Base-by-base conservation (phyloP, 164 flowering plant genomes). In the Buxus sempervirens region DNA sequence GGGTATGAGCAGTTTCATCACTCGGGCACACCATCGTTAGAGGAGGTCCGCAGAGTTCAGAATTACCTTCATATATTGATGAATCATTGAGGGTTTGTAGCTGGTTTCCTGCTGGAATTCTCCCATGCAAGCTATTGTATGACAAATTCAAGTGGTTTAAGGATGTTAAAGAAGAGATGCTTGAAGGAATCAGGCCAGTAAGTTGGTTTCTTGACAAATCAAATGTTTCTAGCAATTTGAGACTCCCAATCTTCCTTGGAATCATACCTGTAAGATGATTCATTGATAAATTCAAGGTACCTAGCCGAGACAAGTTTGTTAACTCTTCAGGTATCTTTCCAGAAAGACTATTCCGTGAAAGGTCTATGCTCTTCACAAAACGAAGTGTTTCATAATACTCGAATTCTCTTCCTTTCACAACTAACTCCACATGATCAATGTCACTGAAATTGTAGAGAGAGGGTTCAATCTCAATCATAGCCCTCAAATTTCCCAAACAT, bases 11-110 rank as follows among this genome's bases (percentile, higher is more conserved):
- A 1, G 55, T 19, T 53, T 64, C 57, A 51, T 64, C 57, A 64
- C 3, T 8, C 21, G 55, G 21, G 55, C 55, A 64, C 25, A 16
- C 51, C 2, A 0, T 12, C 4, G 21, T 9, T 3, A 64, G 18
- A 12, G 67, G 67, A 25, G 57, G 58, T 19, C 67, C 67, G 24
- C 67, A 63, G 8, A 63, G 66, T 22, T 51, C 38, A 32, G 38
- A 5, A 23, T 63, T 63, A 20, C 66, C 66, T 12, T 15, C n/a
- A 26, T 22, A 64, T 0, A 22, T 49, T 4, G 67, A 48, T 22
- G 32, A 53, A 53, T 53, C 57, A 24, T 64, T 23, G 22, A 64
- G 53, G 25, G 56, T 45, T 27, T 51, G 67, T 4, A 64, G 36
- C 20, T 64, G 67, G 27, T 53, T 49, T 12, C 67, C 56, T 27